Conservation (phyloP, 2,329 filamentous ascomycete species). For the Monosporascus sp. region DNA sequence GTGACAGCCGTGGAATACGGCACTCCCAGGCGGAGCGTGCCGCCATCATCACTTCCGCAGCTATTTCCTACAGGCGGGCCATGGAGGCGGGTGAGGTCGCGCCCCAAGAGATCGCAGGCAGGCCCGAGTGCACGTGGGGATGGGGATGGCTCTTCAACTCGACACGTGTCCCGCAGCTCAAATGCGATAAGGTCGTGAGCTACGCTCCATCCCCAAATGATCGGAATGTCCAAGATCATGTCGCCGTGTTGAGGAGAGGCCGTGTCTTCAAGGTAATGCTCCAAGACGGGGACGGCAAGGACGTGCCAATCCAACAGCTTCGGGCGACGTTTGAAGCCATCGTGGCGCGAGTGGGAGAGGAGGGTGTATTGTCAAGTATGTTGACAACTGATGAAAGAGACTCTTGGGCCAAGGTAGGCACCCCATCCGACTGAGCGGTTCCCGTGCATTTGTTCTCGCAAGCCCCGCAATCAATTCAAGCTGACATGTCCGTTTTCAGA, state of each 20-base stretch:
- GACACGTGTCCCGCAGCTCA: slow-evolving; percentile 3
- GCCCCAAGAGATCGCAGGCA: slow-evolving; percentile 1
- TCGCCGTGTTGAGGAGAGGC: slow-evolving; percentile 3
- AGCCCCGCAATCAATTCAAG: no score
- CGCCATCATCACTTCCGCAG: slow-evolving; percentile 1
- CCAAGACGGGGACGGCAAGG: slow-evolving; percentile 1
- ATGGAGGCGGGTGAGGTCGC: slow-evolving; percentile 1
- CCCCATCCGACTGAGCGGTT: no score
- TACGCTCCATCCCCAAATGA: no score
- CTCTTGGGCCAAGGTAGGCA: no score
- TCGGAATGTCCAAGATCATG: background rate
- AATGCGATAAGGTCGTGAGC: slow-evolving; percentile 3
- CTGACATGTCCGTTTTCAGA: background rate
- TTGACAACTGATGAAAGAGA: no score
- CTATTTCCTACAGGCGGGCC: slow-evolving; percentile 1
- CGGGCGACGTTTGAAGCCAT: background rate
- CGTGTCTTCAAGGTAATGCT: slow-evolving; percentile 6
- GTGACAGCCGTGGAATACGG: background rate
- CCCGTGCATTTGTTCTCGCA: no score
- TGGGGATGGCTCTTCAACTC: slow-evolving; percentile 6
- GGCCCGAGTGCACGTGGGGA: slow-evolving; percentile 4
- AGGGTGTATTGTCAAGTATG: no score
- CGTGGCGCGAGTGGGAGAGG: no score
- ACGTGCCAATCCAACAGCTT: slow-evolving; percentile 2
- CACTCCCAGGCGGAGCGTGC: slow-evolving; percentile 5